Base-by-base conservation (phyloP, 768 basidiomycete genomes). In the Dendrothele bispora region DNA sequence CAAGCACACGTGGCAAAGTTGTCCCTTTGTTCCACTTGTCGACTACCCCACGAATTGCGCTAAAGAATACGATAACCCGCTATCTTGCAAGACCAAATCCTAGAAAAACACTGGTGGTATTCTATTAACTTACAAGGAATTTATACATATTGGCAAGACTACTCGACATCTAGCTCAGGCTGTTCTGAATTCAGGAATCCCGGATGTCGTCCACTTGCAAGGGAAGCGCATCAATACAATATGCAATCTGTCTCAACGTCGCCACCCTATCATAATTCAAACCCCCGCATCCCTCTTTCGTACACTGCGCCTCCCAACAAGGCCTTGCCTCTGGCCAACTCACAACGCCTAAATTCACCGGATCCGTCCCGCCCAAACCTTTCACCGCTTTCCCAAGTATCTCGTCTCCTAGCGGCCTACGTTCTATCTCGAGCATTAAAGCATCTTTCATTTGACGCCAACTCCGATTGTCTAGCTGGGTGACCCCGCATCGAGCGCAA, bases 401-500 rank as follows among this genome's bases (percentile, higher is more conserved):
- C 25, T 42, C 79, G 53, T 85, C 84, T 10, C 83, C 85, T 21
- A 77, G 58, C 20, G 85, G 81, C 24, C 82, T 70, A 18, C 58
- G 58, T 49, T 86, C 84, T 59, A 86, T 75, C 69, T 85, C 84
- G 50, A 69, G 48, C 20, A 77, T 57, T 61, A 86, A 71, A 5
- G 64, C 72, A 53, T 78, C 65, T 56, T 85, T 86, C 49, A 84
- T 71, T 50, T 74, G 77, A 51, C 77, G 74, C 85, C 85, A 86
- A 6, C 78, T 72, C 43, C 73, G 64, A 55, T 85, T 85, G 46
- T 85, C 80, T 22, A 82, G 67, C 42, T 61, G 60, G 3, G 74
- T 72, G 22, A 70, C 57, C 14, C 79, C 75, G 57, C 84, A 88
- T 42, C 75, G 65, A 46, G 75, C 69, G 55, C 85, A 87, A 46